Evolutionary conservation across 768 basidiomycete genomes (phyloP).

Genomic region (Leucocoprinus leucothites): DNA sequence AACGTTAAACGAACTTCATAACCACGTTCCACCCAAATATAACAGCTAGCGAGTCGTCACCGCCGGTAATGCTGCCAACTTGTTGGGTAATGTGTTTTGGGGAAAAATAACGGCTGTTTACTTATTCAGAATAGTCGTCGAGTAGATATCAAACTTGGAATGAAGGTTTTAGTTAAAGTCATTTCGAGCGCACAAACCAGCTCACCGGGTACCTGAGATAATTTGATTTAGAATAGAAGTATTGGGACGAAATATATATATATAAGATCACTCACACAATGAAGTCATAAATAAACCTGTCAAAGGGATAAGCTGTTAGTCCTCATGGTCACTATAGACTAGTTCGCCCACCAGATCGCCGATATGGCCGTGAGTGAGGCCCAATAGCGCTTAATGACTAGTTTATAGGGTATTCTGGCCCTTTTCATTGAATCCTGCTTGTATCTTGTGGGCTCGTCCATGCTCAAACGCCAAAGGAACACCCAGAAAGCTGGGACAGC

Average conservation of each 20-base stretch:
- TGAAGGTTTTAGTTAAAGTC: neutral
- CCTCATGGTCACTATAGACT: neutral
- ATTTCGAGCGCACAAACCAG: neutral
- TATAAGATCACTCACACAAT: conserved; percentile 50
- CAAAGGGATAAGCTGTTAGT: neutral
- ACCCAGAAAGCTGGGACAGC: conserved; percentile 75
- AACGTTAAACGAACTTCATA: conserved; percentile 56
- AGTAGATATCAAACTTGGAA: conserved; percentile 73
- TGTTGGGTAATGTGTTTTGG: neutral
- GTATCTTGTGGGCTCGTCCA: conserved; percentile 76
- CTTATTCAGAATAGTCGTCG: conserved; percentile 71
- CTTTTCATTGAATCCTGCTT: conserved; percentile 78
- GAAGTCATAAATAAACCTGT: conserved; percentile 81
- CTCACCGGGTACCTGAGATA: conserved; percentile 59
- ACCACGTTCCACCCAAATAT: conserved; percentile 85
- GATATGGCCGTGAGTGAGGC: conserved; percentile 67
- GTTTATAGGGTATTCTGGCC: conserved; percentile 67
- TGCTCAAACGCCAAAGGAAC: conserved; percentile 81
- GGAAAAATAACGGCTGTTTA: conserved; percentile 22
- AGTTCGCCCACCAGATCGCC: conserved; percentile 56
- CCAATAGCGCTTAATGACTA: conserved; percentile 83
- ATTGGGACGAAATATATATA: no score
- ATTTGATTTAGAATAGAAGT: neutral
- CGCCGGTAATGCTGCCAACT: conserved; percentile 54
- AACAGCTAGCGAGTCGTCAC: conserved; percentile 45